Conservation (phyloP, 495 filamentous ascomycete species). For the Penicillium silybi region DNA sequence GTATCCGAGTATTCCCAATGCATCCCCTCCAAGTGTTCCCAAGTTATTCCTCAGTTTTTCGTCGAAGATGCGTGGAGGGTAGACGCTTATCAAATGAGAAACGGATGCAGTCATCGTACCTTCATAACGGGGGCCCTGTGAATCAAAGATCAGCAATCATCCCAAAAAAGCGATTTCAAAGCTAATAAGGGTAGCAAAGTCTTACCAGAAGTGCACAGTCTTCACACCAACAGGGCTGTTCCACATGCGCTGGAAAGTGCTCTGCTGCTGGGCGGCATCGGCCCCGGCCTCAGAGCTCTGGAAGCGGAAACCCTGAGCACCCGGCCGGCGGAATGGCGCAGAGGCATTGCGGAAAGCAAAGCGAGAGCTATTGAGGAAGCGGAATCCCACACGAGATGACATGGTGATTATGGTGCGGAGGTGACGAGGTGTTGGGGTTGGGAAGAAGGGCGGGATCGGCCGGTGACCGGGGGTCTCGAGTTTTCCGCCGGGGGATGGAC, state of each 20-base stretch:
- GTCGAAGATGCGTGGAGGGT: background rate
- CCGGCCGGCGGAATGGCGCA: slow-evolving; percentile 48
- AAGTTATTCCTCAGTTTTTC: background rate
- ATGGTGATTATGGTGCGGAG: slow-evolving; percentile 30
- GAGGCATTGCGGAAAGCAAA: slow-evolving; percentile 50
- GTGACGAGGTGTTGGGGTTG: slow-evolving; percentile 12
- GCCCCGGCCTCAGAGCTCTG: slow-evolving; percentile 58
- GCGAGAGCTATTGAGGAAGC: slow-evolving; percentile 48
- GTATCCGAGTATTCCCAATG: background rate
- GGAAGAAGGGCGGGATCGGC: slow-evolving; percentile 21
- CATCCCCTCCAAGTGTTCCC: background rate
- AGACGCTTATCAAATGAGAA: slow-evolving; percentile 6
- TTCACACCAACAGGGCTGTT: slow-evolving; percentile 83
- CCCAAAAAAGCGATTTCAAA: background rate
- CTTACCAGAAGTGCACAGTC: slow-evolving; percentile 97
- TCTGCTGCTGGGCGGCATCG: slow-evolving; percentile 49
- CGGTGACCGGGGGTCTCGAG: slow-evolving; percentile 22
- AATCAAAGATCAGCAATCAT: slow-evolving; percentile 15
- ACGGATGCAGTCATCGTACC: slow-evolving; percentile 44
- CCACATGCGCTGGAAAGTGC: slow-evolving; percentile 69
- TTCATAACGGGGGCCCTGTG: slow-evolving; percentile 94
- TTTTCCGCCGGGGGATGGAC: slow-evolving; percentile 16
- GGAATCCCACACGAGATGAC: slow-evolving; percentile 47
- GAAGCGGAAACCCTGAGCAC: slow-evolving; percentile 57
- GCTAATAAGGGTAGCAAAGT: background rate